Base-by-base conservation (phyloP, 2,329 filamentous ascomycete species). In the Paraphoma sp. region DNA sequence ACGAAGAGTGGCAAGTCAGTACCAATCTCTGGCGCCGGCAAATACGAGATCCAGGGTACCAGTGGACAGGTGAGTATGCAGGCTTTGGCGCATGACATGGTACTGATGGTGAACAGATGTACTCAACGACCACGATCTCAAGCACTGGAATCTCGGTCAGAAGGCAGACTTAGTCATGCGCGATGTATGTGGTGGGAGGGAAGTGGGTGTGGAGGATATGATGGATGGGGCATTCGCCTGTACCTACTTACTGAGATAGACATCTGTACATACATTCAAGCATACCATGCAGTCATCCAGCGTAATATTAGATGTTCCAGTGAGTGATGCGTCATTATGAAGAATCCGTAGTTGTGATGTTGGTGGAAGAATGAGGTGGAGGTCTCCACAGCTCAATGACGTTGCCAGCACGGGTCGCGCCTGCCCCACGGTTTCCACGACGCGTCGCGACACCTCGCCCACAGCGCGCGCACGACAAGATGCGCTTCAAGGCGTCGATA, bases 401-500 rank as follows among this genome's bases (percentile, higher is more conserved):
- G 33, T 36, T 36, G 33, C 33, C 14, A 36, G 33, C 33, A 36
- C 14, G 33, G 49, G 28, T n/a, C 56, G 59, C 54, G 28, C 43
- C 36, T 52, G 33, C 51, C 55, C 56, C 53, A 51, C 53, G 38
- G 36, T 53, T 28, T 42, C 38, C 16, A 43, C 12, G 59, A 68
- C 66, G 61, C 60, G 66, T 60, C 63, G 60, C 60, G 53, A 58
- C 49, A 48, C 12, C 64, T 17, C 58, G 40, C 40, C 45, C 28
- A 63, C 64, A 70, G 68, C 41, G 41, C 33, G 41, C 33, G 42
- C 44, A 33, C 17, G 42, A 51, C 64, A 73, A 62, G 28, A 85
- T 85, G 82, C 80, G 82, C 55, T 85, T 85, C 76, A 81, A 82
- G 62, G 81, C 81, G 50, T 78, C 81, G 44, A 81, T 84, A 53